phyloP scores from a whole-genome alignment of 306 rosid genomes.

The Vicia sativa region DNA sequence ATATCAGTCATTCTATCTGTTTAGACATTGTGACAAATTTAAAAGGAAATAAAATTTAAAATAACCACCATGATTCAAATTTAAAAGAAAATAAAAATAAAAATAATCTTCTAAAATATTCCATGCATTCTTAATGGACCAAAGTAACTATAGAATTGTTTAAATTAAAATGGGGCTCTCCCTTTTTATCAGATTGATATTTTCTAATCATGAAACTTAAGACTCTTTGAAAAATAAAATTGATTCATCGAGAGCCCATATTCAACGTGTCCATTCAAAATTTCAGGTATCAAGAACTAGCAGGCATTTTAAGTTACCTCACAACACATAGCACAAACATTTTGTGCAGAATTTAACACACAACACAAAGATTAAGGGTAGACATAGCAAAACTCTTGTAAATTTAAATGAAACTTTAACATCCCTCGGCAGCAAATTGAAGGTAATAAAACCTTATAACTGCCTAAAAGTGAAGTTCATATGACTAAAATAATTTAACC shows the following conservation, averaged over 20 bases:
- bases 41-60: too few relatives aligned
- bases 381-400: neutral
- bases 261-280: neutral
- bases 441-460: neutral
- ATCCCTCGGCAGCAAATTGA: slow-evolving; percentile 1
- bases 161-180: too few relatives aligned
- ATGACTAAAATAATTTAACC: neutral
- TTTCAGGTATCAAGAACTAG: neutral
- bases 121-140: too few relatives aligned
- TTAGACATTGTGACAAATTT: too few relatives aligned
- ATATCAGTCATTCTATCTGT: too few relatives aligned
- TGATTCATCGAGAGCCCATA: too few relatives aligned
- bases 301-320: neutral
- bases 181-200: accelerated
- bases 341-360: neutral
- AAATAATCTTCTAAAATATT: too few relatives aligned
- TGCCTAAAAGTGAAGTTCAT: slow-evolving; percentile 17
- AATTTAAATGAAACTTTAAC: neutral
- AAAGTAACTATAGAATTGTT: too few relatives aligned
- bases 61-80: too few relatives aligned
- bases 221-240: too few relatives aligned
- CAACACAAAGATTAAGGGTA: neutral
- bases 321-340: neutral
- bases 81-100: too few relatives aligned
- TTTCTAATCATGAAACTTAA: too few relatives aligned